Percentiles rank a stretch among this genome's conserved stretches.
phyloP scores from a whole-genome alignment of 2,329 filamentous ascomycete genomes.

The Thelonectria discophora region DNA sequence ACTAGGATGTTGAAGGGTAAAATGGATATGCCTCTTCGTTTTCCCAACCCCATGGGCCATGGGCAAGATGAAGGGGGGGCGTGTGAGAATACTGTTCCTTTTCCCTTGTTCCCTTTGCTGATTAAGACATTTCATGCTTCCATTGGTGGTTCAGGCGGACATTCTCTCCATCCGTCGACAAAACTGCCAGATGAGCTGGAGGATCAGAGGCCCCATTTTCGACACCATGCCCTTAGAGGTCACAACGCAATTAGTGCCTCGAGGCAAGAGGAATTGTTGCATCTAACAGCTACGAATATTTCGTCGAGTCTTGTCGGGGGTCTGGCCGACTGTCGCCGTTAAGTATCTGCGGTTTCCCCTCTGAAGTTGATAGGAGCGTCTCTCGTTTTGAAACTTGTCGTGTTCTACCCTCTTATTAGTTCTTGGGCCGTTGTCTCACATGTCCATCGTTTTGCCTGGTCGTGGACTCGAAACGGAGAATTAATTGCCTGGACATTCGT shows the following conservation, averaged over 20 bases:
- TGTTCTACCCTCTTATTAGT: not conserved
- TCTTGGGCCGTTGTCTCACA: not conserved
- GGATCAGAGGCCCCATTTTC: not conserved
- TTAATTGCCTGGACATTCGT: not conserved
- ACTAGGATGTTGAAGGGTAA: conserved; percentile 1
- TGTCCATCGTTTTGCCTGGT: not conserved
- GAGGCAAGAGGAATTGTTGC: not conserved
- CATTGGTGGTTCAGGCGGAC: not conserved
- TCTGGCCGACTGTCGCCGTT: not conserved
- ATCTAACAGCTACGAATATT: not conserved
- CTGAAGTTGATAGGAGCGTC: not conserved
- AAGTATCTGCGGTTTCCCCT: not conserved
- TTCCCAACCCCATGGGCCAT: not conserved
- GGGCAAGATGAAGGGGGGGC: conserved; percentile 2
- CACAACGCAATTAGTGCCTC: not conserved
- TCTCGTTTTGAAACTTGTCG: not conserved
- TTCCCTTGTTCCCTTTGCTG: not conserved
- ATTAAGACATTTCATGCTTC: not conserved
- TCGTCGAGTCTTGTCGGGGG: not conserved
- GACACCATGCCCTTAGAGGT: not conserved
- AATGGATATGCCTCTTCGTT: conserved; percentile 2
- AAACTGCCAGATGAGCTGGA: not conserved
- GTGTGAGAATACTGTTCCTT: not conserved
- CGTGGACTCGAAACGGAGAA: not conserved
- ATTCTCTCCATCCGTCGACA: not conserved